Base-by-base conservation (phyloP, 441 rosid species). In the Croton laevigatus region DNA sequence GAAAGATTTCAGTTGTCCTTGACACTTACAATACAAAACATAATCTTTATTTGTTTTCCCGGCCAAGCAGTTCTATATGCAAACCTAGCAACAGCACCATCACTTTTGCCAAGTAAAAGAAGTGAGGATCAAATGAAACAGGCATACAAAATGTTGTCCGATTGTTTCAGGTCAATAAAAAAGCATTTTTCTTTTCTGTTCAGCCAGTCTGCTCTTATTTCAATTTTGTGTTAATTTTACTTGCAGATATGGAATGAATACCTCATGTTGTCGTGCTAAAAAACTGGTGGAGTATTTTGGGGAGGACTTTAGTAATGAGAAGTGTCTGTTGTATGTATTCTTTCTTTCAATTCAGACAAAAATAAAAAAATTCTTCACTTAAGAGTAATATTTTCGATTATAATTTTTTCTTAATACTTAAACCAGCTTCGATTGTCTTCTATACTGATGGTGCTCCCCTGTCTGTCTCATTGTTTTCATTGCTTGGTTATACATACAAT, bases 241-340 rank as follows among this genome's bases (percentile, higher is more conserved):
- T 53, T 68, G 81, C 89, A 94, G 98, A 79, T 94, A 94, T 74
- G 96, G 93, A 72, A 94, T 91, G 98, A 88, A 85, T 61, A 91
- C 93, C 65, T 85, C 93, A 34, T 71, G 68, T 62, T 93, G 98
- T 74, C 91, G 97, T 68, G 93, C 94, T 3, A 93, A 83, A 83
- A 83, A n/a, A 66, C 88, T 91, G 0, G 96, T 91, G 46, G 88
- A 87, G 81, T 88, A 94, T 69, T 94, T 91, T 79, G 98, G 97
- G 65, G 93, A 94, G 77, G 85, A 88, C 74, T 88, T 94, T 64
- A 71, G 79, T 63, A 36, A 66, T 66, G 76, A 79, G 65, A 89
- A 87, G 76, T 94, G 98, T 80, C 87, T 79, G 70, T 20, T 76
- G 97, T 91, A 85, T 37, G 91, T 77, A 45, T 19, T 64, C 8